phyloP scores from a whole-genome alignment of 164 flowering plant genomes.

The Magnolia changhungtana region DNA sequence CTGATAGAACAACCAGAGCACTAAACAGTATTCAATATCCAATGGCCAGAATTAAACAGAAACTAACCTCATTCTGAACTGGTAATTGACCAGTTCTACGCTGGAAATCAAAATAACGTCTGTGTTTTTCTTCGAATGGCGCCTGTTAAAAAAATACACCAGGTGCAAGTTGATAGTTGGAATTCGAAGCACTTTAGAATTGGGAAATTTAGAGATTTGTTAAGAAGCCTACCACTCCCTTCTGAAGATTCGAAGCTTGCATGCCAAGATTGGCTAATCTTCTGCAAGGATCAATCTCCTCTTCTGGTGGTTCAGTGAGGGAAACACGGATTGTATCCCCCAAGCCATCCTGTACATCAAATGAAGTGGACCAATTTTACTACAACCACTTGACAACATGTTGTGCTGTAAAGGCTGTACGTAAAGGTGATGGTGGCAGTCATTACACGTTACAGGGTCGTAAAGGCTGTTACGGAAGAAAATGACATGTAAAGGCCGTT shows the following conservation, averaged over 20 bases:
- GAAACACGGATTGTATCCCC: conserved; percentile 97
- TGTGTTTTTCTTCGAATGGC: conserved; percentile 86
- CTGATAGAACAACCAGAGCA: not conserved
- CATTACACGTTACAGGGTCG: too few relatives aligned
- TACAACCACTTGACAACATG: not conserved
- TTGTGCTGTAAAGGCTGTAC: not conserved
- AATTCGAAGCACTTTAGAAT: conserved; percentile 7
- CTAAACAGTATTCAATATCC: not conserved
- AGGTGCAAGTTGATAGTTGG: conserved; percentile 5
- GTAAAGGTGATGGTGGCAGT: not conserved
- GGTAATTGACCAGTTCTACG: conserved; percentile 90
- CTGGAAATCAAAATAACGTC: conserved; percentile 92
- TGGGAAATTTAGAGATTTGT: not conserved
- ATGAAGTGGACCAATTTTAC: not conserved
- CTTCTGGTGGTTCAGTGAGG: conserved; percentile 93
- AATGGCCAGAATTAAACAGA: not conserved
- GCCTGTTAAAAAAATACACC: conserved; percentile 34
- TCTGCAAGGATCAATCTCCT: conserved; percentile 93
- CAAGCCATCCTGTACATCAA: conserved; percentile 75
- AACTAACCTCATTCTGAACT: conserved; percentile 78
- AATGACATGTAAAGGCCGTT: too few relatives aligned
- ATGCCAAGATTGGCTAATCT: conserved; percentile 89
- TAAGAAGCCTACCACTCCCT: conserved; percentile 81
- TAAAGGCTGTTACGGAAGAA: too few relatives aligned
- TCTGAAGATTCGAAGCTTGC: conserved; percentile 75